A percentile compares a stretch with the other conserved stretches of the same genome.
These are phyloP conservation scores for Oropetium thomaeum DNA, from an alignment of 176 grass and related monocot species.

Conservation along the genomic window DNA sequence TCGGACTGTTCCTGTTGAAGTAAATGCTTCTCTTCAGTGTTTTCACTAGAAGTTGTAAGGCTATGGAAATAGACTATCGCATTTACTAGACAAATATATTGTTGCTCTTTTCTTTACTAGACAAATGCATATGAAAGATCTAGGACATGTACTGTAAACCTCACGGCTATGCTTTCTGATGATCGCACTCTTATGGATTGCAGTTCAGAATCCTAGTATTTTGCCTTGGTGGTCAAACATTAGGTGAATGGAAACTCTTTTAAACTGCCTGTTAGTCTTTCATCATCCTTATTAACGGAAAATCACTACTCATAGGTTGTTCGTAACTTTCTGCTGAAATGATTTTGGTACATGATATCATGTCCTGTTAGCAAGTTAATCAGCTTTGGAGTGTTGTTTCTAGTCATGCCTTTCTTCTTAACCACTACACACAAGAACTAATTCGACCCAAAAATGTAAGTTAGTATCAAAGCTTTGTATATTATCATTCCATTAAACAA, in stretches of 20 bases:
- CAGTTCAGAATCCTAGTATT: background rate
- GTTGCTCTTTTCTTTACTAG: background rate
- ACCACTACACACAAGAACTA: background rate
- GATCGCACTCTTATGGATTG: background rate
- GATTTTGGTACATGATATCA: background rate
- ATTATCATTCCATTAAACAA: background rate
- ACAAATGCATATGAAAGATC: background rate
- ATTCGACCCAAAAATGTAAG: background rate
- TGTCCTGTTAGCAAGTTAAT: background rate
- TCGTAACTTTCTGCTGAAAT: background rate
- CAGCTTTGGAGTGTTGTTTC: background rate
- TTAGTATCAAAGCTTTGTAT: background rate
- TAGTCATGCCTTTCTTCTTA: background rate
- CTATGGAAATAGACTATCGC: background rate
- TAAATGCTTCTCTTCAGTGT: slow-evolving; percentile 41
- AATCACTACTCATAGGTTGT: background rate
- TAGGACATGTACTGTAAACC: background rate
- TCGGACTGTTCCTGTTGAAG: slow-evolving; percentile 93
- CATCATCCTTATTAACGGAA: background rate
- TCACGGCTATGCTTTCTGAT: background rate
- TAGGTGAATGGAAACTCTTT: slow-evolving; percentile 4
- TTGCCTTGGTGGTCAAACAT: slow-evolving; percentile 6
- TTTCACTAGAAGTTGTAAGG: slow-evolving; percentile 7
- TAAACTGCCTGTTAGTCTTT: background rate
- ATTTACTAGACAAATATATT: background rate